These are phyloP conservation scores for Malus asiatica DNA, from an alignment of 306 rosid genomes.

Conservation along the genomic window DNA sequence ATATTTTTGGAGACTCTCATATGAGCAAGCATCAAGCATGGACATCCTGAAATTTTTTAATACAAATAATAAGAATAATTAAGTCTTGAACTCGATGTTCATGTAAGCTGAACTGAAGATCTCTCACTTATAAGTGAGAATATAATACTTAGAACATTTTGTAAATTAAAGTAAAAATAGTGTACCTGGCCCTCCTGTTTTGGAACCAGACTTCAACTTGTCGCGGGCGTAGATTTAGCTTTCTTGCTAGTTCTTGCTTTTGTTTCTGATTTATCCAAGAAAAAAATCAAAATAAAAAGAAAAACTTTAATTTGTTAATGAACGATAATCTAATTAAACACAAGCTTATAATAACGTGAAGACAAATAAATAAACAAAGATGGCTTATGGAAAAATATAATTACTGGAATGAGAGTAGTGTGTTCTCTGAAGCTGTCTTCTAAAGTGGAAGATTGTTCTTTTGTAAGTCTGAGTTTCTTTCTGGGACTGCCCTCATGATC, in stretches of 20 bases:
- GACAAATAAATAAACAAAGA: not conserved
- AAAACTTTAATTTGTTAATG: not conserved
- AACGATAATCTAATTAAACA: not conserved
- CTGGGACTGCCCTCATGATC: constrained; percentile 41
- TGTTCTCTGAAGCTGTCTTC: constrained; percentile 61
- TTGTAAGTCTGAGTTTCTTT: constrained; percentile 84
- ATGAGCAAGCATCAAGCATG: not conserved
- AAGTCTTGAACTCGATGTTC: not conserved
- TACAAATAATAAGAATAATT: not conserved
- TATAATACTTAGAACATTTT: not conserved
- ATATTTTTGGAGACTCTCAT: not conserved
- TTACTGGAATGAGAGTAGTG: constrained; percentile 71
- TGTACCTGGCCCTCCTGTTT: constrained; percentile 87
- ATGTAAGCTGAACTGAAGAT: not conserved
- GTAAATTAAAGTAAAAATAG: not conserved
- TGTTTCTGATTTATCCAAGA: constrained; percentile 39
- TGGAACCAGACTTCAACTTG: constrained; percentile 99
- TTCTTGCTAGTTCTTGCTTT: constrained; percentile 69
- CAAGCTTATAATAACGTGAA: not conserved
- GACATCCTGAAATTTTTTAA: too few relatives aligned
- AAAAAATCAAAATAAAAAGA: too few relatives aligned
- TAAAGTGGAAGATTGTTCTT: constrained; percentile 61
- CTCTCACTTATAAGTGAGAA: too few relatives aligned
- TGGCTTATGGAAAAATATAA: not conserved
- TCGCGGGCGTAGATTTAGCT: constrained; percentile 61